Conservation (phyloP, 768 basidiomycete genomes). For the Royoungia palumana region DNA sequence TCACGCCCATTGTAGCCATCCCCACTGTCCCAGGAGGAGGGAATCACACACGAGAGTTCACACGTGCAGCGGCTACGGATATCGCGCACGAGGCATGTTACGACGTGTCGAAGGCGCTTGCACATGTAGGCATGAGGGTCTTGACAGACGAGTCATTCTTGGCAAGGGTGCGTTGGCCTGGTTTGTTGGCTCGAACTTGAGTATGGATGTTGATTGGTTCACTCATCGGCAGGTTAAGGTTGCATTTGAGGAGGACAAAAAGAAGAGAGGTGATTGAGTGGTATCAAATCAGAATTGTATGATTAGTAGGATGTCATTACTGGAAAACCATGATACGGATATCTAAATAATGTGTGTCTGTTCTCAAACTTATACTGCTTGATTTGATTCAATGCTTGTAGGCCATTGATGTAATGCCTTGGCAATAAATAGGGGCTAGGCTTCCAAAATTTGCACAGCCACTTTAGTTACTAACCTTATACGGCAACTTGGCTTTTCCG, state of each 20-base stretch:
- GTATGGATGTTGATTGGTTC: background rate
- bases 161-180: constrained; percentile 40
- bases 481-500: no score
- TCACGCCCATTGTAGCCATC: constrained; percentile 46
- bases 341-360: no score
- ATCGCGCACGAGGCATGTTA: constrained; percentile 64
- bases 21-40: constrained; percentile 69
- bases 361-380: no score
- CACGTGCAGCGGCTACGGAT: constrained; percentile 52
- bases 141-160: constrained; percentile 64
- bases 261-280: constrained; percentile 3
- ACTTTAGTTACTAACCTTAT: no score
- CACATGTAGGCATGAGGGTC: constrained; percentile 63
- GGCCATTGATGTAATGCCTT: no score
- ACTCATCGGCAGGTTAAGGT: constrained; percentile 44
- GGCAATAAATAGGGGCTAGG: no score
- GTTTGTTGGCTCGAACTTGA: background rate
- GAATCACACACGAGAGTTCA: constrained; percentile 71
- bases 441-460: no score
- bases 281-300: background rate
- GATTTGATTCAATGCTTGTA: no score
- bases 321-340: no score
- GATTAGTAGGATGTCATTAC: no score
- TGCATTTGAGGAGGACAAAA: constrained; percentile 45
- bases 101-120: constrained; percentile 66